Percentiles rank a stretch among this genome's conserved stretches.
phyloP scores from a whole-genome alignment of 2,329 filamentous ascomycete species.

The Fusarium floridanum region DNA sequence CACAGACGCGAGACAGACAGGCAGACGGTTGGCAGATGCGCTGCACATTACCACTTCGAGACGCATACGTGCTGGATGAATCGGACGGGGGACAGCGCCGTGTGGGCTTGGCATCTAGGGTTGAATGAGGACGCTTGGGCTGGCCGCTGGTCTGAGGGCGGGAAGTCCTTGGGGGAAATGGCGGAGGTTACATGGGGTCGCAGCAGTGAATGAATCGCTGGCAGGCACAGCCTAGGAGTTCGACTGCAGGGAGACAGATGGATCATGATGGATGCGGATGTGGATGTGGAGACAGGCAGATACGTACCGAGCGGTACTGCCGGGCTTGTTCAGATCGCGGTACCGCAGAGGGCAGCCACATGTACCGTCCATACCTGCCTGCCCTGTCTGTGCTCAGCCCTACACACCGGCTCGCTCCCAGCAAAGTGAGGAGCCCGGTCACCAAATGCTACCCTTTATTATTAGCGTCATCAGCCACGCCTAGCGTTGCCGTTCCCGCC shows the following conservation, averaged over 20 bases:
- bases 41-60: constrained; percentile 46
- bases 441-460: constrained; percentile 41
- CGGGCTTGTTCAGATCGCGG: constrained; percentile 18
- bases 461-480: constrained; percentile 46
- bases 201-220: constrained; percentile 4
- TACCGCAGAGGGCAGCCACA: constrained; percentile 16
- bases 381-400: constrained; percentile 46
- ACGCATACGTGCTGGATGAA: constrained; percentile 18
- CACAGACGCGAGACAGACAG: constrained; percentile 3
- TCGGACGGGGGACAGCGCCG: constrained; percentile 6
- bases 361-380: constrained; percentile 27
- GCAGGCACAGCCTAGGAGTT: constrained; percentile 35
- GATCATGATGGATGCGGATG: not conserved
- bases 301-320: constrained; percentile 21
- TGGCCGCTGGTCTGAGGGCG: constrained; percentile 34
- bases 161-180: constrained; percentile 11
- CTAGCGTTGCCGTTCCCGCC: constrained; percentile 46
- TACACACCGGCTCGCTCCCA: constrained; percentile 40
- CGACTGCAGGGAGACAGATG: constrained; percentile 7
- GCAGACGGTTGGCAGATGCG: constrained; percentile 20
- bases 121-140: constrained; percentile 19
- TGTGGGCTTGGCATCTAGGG: constrained; percentile 30
- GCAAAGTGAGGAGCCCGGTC: constrained; percentile 26
- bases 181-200: constrained; percentile 20
- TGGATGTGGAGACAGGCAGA: not conserved